Evolutionary conservation across 129 eudicot species (phyloP).

Genomic region (Centrapalus pauciflorus): DNA sequence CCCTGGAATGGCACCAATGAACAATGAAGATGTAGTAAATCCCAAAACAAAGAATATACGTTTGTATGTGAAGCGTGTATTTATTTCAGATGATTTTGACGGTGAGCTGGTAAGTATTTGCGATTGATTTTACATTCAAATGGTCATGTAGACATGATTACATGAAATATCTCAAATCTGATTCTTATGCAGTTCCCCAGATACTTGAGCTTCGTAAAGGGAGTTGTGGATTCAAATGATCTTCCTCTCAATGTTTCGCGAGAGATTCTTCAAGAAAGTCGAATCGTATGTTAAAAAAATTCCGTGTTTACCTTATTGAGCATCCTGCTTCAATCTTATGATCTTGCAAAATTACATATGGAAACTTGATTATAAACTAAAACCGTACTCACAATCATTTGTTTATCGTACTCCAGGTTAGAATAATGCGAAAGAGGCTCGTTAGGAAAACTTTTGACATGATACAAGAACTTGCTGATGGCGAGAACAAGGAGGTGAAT

Average conservation of each 20-base stretch:
- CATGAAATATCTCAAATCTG: background rate
- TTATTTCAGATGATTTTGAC: slow-evolving; percentile 98
- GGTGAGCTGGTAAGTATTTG: slow-evolving; percentile 78
- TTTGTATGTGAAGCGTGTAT: slow-evolving; percentile 88
- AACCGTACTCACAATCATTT: background rate
- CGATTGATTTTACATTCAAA: background rate
- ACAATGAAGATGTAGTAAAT: slow-evolving; percentile 81
- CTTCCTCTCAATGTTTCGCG: slow-evolving; percentile 90
- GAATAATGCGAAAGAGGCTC: slow-evolving; percentile 93
- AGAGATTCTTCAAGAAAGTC: slow-evolving; percentile 96
- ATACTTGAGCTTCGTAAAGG: slow-evolving; percentile 94
- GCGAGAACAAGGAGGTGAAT: slow-evolving; percentile 81
- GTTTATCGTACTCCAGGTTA: slow-evolving; percentile 48
- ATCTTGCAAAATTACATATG: background rate
- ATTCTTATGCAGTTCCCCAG: slow-evolving; percentile 74
- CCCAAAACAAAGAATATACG: slow-evolving; percentile 98
- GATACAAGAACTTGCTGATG: slow-evolving; percentile 88
- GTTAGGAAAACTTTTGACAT: slow-evolving; percentile 95
- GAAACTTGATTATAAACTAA: background rate
- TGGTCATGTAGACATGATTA: too few species aligned
- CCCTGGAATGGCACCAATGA: slow-evolving; percentile 97
- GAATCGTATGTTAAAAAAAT: slow-evolving; percentile 57
- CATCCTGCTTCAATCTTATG: background rate
- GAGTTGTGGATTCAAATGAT: slow-evolving; percentile 88
- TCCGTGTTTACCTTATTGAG: background rate